A percentile compares a stretch with the other conserved stretches of the same genome.
phyloP scores from a whole-genome alignment of 116 monocot genomes.

The Posidonia oceanica region DNA sequence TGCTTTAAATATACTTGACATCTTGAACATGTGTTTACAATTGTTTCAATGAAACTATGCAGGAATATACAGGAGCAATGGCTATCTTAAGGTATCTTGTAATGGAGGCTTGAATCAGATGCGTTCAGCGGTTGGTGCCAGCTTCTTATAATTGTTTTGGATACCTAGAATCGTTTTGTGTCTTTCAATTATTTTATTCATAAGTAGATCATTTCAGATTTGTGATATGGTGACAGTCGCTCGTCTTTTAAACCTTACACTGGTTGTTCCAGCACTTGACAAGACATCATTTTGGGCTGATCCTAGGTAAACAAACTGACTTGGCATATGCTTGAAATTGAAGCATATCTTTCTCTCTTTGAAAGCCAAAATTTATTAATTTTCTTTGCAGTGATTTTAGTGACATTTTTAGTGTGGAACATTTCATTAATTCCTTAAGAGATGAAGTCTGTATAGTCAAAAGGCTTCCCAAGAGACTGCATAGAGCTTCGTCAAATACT shows the following conservation, averaged over 20 bases:
- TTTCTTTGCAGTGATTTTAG: constrained; percentile 60
- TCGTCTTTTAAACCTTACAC: constrained; percentile 66
- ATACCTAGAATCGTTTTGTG: background rate
- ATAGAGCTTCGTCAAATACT: constrained; percentile 10
- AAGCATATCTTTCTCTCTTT: constrained; percentile 6
- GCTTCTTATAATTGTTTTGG: background rate
- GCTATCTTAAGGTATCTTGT: constrained; percentile 92
- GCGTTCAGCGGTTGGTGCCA: constrained; percentile 65
- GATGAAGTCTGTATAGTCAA: constrained; percentile 71
- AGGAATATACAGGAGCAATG: constrained; percentile 91
- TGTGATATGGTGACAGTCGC: constrained; percentile 97
- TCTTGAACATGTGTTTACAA: too few relatives aligned
- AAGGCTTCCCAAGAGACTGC: constrained; percentile 61
- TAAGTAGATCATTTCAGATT: constrained; percentile 43
- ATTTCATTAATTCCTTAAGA: constrained; percentile 87
- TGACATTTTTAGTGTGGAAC: constrained; percentile 84
- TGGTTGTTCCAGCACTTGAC: constrained; percentile 93
- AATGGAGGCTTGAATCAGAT: constrained; percentile 98
- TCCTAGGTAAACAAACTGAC: constrained; percentile 38
- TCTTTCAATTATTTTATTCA: constrained; percentile 3
- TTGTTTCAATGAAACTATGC: background rate
- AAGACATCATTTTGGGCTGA: constrained; percentile 98
- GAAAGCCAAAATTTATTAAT: background rate
- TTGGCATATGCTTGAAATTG: background rate
- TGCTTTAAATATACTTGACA: too few relatives aligned